Evolutionary conservation across 2,329 filamentous ascomycete genomes (phyloP).

Genomic region (Anisogramma anomala): DNA sequence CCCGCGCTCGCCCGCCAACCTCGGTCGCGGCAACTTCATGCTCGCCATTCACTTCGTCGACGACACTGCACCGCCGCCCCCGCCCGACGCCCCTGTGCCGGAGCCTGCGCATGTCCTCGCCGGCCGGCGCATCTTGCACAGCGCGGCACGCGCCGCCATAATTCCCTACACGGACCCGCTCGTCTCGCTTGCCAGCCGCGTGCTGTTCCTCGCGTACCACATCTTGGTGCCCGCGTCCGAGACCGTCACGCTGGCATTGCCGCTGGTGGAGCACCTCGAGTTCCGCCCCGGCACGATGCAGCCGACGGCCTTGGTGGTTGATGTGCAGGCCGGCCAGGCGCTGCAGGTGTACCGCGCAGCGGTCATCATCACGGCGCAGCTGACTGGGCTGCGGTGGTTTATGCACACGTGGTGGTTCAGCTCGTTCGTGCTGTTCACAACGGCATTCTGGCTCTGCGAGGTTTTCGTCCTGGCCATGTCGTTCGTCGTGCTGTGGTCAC

Average conservation of each 20-base stretch:
- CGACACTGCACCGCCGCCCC: conserved; percentile 21
- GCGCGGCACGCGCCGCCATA: conserved; percentile 62
- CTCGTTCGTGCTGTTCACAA: conserved; percentile 57
- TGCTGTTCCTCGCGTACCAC: conserved; percentile 57
- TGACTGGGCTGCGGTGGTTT: conserved; percentile 66
- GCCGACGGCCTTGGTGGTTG: conserved; percentile 40
- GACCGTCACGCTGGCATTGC: conserved; percentile 50
- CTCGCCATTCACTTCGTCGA: conserved; percentile 61
- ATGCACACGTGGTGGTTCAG: conserved; percentile 76
- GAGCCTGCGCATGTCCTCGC: conserved; percentile 25
- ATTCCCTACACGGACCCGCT: conserved; percentile 67
- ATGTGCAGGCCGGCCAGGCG: conserved; percentile 55
- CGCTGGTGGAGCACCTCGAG: conserved; percentile 60
- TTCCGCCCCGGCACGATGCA: conserved; percentile 39
- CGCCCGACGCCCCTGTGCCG: conserved; percentile 2
- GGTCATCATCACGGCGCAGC: conserved; percentile 60
- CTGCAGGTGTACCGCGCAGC: conserved; percentile 66
- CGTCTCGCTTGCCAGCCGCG: conserved; percentile 47
- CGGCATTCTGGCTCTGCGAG: conserved; percentile 66
- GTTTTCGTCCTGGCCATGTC: conserved; percentile 53
- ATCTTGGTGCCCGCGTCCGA: conserved; percentile 54
- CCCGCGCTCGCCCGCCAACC: conserved; percentile 66
- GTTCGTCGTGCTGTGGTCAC: conserved; percentile 45
- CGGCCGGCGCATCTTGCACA: conserved; percentile 38
- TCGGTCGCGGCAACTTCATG: conserved; percentile 87